Base-by-base conservation (phyloP, 345 rosid species). In the Cardamine occulta region DNA sequence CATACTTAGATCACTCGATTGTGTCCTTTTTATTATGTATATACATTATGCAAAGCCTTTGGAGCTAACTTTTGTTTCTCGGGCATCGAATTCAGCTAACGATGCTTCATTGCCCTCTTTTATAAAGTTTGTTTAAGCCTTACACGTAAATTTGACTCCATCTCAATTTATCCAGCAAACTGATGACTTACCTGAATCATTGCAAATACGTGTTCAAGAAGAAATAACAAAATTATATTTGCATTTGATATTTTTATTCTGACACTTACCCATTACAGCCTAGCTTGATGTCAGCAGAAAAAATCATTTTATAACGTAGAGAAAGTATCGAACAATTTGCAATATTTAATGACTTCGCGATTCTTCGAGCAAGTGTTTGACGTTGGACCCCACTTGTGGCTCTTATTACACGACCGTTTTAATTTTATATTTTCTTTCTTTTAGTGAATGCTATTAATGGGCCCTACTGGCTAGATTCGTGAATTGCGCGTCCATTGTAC, bases 401-500 rank as follows among this genome's bases (percentile, higher is more conserved):
- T 64, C 56, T 55, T 64, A 65, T 24, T 47, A 56, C 29, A 60
- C 42, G 39, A 49, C 59, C 51, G 15, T 51, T 34, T 48, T 48
- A 55, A 12, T 11, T 8, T 6, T 9, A 2, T 8, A 18, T 49
- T 62, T 18, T 28, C 5, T 32, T 14, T 49, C 10, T 13, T 57
- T 14, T 17, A 44, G 15, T 17, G 35, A 68, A 13, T 17, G 62
- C 19, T 44, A n/a, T 74, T 17, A 48, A 24, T 60, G 79, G 79
- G 63, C 13, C 70, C 69, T 24, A 47, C 26, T 15, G 31, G 42
- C 26, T 15, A 40, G 42, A 18, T 24, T 4, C 23, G 74, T 42
- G 52, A 45, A 65, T 34, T 70, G 80, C 18, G 80, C 71, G 75
- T 76, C n/a, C 52, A 32, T 44, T 42, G 19, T 18, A 77, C 63